A percentile compares a stretch with the other conserved stretches of the same genome.
Evolutionary conservation across 2,329 filamentous ascomycete species (phyloP).

Genomic region (Fusarium sp.): DNA sequence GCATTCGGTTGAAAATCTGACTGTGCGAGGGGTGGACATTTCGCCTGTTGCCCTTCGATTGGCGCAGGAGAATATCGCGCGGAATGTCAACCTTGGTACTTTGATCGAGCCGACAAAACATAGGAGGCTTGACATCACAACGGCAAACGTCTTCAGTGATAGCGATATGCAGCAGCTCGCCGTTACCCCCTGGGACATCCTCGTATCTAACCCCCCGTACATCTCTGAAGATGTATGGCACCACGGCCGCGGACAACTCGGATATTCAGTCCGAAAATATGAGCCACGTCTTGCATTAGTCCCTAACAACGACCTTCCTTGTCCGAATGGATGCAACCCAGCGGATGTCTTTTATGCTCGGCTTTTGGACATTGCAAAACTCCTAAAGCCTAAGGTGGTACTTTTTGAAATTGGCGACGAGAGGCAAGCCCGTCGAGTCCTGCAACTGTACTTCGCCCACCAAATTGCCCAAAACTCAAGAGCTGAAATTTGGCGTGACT

Average conservation of each 20-base stretch:
- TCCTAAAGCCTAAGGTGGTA: slow-evolving; percentile 66
- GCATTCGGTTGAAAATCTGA: slow-evolving; percentile 56
- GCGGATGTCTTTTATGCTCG: slow-evolving; percentile 76
- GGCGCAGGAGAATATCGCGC: slow-evolving; percentile 71
- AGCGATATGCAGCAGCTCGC: slow-evolving; percentile 51
- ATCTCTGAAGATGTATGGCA: slow-evolving; percentile 71
- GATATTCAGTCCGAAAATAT: slow-evolving; percentile 83
- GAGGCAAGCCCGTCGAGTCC: slow-evolving; percentile 75
- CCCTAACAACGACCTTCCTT: slow-evolving; percentile 53
- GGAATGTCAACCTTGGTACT: slow-evolving; percentile 58
- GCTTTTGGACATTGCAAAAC: slow-evolving; percentile 68
- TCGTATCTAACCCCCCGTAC: slow-evolving; percentile 94
- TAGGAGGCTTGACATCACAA: slow-evolving; percentile 59
- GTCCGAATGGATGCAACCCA: slow-evolving; percentile 51
- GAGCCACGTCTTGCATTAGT: slow-evolving; percentile 88
- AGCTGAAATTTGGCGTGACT: slow-evolving; percentile 81
- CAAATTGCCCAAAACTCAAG: slow-evolving; percentile 49
- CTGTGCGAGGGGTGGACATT: slow-evolving; percentile 80
- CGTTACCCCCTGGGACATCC: slow-evolving; percentile 66
- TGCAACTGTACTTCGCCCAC: slow-evolving; percentile 58
- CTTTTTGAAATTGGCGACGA: slow-evolving; percentile 80
- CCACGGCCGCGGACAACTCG: slow-evolving; percentile 57
- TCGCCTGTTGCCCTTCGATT: slow-evolving; percentile 74
- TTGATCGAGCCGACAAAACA: slow-evolving; percentile 34
- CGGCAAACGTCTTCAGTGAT: slow-evolving; percentile 64